phyloP scores from a whole-genome alignment of 306 rosid species.

The Quercus berberidifolia region DNA sequence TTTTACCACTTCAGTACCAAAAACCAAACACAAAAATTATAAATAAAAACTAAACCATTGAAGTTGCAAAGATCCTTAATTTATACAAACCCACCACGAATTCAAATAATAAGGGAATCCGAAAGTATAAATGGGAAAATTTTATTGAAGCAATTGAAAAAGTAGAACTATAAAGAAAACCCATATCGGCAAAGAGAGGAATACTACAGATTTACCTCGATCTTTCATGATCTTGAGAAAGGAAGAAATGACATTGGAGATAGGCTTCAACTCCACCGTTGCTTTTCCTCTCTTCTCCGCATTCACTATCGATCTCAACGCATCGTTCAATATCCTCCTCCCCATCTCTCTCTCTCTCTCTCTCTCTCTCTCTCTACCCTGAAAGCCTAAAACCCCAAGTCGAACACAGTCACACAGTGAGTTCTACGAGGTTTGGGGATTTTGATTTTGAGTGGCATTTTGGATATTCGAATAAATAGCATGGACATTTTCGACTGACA shows the following conservation, averaged over 20 bases:
- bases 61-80: too few species aligned
- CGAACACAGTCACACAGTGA: background rate
- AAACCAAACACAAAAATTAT: too few species aligned
- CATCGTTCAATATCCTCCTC: constrained; percentile 76
- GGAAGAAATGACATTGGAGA: constrained; percentile 72
- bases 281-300: constrained; percentile 79
- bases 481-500: background rate
- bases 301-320: constrained; percentile 73
- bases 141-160: background rate
- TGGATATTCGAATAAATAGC: background rate
- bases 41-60: too few species aligned
- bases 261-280: constrained; percentile 64
- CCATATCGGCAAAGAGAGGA: background rate
- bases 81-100: background rate
- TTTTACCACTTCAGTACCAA: too few species aligned
- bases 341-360: constrained; percentile 46
- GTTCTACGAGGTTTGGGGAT: background rate
- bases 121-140: background rate
- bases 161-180: background rate
- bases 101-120: background rate
- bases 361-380: constrained; percentile 6
- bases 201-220: constrained; percentile 43
- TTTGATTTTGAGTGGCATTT: background rate
- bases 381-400: background rate
- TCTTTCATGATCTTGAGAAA: constrained; percentile 81